These are phyloP conservation scores for Pythium grandisporangium DNA, from an alignment of 352 stramenopile genomes.

Conservation along the genomic window DNA sequence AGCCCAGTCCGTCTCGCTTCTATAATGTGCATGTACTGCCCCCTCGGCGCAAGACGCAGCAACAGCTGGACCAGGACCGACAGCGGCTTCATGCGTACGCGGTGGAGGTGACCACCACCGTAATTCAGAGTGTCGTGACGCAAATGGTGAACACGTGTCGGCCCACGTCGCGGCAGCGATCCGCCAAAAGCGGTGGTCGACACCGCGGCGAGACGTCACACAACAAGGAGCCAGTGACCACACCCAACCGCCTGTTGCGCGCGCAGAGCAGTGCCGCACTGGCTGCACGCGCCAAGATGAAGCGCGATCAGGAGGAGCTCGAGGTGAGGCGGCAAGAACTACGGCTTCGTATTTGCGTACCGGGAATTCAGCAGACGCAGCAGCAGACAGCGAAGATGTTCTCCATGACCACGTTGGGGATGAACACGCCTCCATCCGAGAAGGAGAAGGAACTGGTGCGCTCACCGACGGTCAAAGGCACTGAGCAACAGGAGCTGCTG, in stretches of 20 bases:
- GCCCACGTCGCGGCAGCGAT: constrained; percentile 6
- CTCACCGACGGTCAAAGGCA: too few species aligned
- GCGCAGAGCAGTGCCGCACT: constrained; percentile 5
- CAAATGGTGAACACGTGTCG: constrained; percentile 18
- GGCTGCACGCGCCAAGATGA: constrained; percentile 11
- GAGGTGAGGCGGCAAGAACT: constrained; percentile 20
- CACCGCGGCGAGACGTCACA: constrained; percentile 1
- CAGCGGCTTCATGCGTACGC: constrained; percentile 15
- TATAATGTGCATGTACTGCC: constrained; percentile 47
- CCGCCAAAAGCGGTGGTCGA: constrained; percentile 3
- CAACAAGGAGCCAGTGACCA: constrained; percentile 8
- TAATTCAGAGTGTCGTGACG: constrained; percentile 21
- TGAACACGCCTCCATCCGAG: too few species aligned
- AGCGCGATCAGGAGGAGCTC: constrained; percentile 23
- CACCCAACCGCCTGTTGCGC: constrained; percentile 1
- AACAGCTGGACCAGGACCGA: constrained; percentile 28
- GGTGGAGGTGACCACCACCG: constrained; percentile 18
- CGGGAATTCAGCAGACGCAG: constrained; percentile 4
- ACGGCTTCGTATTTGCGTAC: constrained; percentile 32
- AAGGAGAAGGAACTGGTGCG: too few species aligned
- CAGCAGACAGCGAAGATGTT: background rate
- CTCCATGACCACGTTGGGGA: too few species aligned
- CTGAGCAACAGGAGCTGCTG: constrained; percentile 26
- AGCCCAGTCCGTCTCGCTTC: constrained; percentile 27
- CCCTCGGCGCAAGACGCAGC: constrained; percentile 22